These are phyloP conservation scores for Sclerotiophoma versabilis DNA, from an alignment of 2,329 filamentous ascomycete genomes.

Conservation along the genomic window DNA sequence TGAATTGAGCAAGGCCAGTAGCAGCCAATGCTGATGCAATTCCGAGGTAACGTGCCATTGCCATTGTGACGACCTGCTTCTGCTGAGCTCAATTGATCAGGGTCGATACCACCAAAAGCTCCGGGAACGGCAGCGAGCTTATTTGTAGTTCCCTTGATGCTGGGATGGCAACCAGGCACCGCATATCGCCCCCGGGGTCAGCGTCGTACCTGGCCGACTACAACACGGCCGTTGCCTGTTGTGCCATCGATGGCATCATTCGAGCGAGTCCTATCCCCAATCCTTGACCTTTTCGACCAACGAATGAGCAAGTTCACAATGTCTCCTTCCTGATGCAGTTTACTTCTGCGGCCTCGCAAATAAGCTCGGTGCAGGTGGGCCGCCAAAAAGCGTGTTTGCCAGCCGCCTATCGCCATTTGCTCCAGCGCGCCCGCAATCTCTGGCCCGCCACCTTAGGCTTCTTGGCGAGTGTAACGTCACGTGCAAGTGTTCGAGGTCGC, in stretches of 20 bases:
- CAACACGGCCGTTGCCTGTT: conserved; percentile 12
- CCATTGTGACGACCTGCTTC: conserved; percentile 37
- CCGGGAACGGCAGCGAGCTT: conserved; percentile 27
- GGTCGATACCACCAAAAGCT: conserved; percentile 28
- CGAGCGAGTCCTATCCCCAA: conserved; percentile 7
- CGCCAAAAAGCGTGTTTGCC: conserved; percentile 33
- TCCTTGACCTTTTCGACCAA: conserved; percentile 4
- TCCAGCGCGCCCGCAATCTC: conserved; percentile 20
- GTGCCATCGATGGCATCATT: conserved; percentile 31
- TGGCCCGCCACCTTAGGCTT: conserved; percentile 16
- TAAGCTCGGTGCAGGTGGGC: conserved; percentile 32
- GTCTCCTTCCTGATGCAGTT: conserved; percentile 32
- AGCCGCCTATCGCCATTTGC: conserved; percentile 28
- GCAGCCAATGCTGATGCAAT: conserved; percentile 44
- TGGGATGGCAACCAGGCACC: conserved; percentile 18
- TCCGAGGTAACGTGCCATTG: conserved; percentile 46
- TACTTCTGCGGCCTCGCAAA: conserved; percentile 28
- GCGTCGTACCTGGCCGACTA: conserved; percentile 22
- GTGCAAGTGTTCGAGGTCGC: conserved; percentile 9
- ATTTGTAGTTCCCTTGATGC: conserved; percentile 28
- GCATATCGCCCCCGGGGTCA: conserved; percentile 20
- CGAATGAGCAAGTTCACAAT: conserved; percentile 11
- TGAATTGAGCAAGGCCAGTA: conserved; percentile 42
- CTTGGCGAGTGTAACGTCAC: conserved; percentile 27
- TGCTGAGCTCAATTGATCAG: conserved; percentile 36